Conservation (phyloP, 2,329 filamentous ascomycete genomes). For the Aphanocladium album region DNA sequence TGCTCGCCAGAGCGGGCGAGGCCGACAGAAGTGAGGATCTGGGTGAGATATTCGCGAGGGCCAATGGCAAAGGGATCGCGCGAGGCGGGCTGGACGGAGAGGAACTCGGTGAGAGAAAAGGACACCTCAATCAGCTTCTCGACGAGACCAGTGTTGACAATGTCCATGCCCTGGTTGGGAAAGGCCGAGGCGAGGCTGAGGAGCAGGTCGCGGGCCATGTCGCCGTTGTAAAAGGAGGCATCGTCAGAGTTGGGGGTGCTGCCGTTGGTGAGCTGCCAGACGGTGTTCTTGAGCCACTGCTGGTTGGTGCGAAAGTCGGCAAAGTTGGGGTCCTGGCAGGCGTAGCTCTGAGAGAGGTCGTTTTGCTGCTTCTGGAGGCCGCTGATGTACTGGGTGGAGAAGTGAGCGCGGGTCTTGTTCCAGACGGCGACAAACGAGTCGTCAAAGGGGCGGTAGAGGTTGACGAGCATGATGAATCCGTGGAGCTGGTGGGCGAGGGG, state of each 20-base stretch:
- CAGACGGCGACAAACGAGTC: slow-evolving; percentile 59
- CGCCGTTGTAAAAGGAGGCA: slow-evolving; percentile 54
- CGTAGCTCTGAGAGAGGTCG: slow-evolving; percentile 47
- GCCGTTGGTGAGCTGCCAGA: slow-evolving; percentile 58
- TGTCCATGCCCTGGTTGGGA: slow-evolving; percentile 66
- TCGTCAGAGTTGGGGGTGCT: slow-evolving; percentile 41
- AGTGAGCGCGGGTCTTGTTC: slow-evolving; percentile 59
- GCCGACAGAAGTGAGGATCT: slow-evolving; percentile 63
- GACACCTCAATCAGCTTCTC: slow-evolving; percentile 78
- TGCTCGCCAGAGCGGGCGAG: slow-evolving; percentile 69
- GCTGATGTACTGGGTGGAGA: slow-evolving; percentile 51
- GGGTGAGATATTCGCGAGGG: slow-evolving; percentile 68
- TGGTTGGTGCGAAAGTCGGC: slow-evolving; percentile 55
- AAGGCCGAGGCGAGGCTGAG: slow-evolving; percentile 65
- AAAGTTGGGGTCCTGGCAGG: slow-evolving; percentile 49
- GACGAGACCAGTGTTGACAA: slow-evolving; percentile 69
- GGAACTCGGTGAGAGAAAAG: slow-evolving; percentile 66
- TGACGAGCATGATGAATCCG: slow-evolving; percentile 55
- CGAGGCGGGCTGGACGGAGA: slow-evolving; percentile 58
- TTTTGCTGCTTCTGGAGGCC: slow-evolving; percentile 58
- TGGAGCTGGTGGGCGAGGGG: slow-evolving; percentile 47
- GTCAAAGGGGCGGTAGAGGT: slow-evolving; percentile 62
- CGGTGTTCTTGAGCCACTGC: slow-evolving; percentile 59
- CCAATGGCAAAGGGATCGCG: slow-evolving; percentile 59
- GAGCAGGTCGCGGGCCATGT: slow-evolving; percentile 58